Evolutionary conservation across 1,284 basidiomycete species (phyloP).

Genomic region (Xerocomus amazonicus): DNA sequence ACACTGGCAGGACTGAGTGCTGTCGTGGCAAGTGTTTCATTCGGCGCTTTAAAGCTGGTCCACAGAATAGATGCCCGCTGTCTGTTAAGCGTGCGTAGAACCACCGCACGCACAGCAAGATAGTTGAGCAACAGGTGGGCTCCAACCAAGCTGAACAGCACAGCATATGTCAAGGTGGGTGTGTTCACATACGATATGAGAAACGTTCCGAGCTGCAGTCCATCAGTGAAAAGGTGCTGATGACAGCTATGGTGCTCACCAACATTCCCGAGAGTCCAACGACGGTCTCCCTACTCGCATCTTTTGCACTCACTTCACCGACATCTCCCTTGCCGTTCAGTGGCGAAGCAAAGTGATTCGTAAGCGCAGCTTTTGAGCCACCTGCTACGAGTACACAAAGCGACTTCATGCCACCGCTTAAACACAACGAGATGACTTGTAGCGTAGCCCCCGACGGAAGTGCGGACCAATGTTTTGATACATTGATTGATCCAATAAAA

Average conservation of each 20-base stretch:
- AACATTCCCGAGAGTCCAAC: conserved; percentile 63
- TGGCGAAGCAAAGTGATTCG: conserved; percentile 59
- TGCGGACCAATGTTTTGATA: conserved; percentile 13
- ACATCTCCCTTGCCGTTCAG: conserved; percentile 50
- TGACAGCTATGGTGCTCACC: conserved; percentile 37
- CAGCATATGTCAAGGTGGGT: conserved; percentile 45
- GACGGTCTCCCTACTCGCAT: conserved; percentile 67
- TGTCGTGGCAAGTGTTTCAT: conserved; percentile 3
- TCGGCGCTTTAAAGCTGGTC: conserved; percentile 35
- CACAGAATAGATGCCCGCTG: conserved; percentile 56
- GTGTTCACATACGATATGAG: conserved; percentile 55
- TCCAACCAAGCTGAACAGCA: conserved; percentile 48
- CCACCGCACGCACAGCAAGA: conserved; percentile 53
- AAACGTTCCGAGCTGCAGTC: conserved; percentile 51
- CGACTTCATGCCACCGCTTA: conserved; percentile 54
- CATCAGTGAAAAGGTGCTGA: conserved; percentile 4
- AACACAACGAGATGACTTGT: conserved; percentile 49
- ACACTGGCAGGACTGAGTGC: conserved; percentile 34
- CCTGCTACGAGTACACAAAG: conserved; percentile 59
- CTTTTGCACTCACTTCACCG: conserved; percentile 68
- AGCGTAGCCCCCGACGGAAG: conserved; percentile 34
- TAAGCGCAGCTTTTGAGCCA: conserved; percentile 66
- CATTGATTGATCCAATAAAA: conserved; percentile 39
- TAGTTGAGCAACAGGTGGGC: conserved; percentile 60
- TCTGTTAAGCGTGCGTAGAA: conserved; percentile 54